These are phyloP conservation scores for Talaromyces verruculosus DNA, from an alignment of 2,329 filamentous ascomycete species.

Conservation along the genomic window DNA sequence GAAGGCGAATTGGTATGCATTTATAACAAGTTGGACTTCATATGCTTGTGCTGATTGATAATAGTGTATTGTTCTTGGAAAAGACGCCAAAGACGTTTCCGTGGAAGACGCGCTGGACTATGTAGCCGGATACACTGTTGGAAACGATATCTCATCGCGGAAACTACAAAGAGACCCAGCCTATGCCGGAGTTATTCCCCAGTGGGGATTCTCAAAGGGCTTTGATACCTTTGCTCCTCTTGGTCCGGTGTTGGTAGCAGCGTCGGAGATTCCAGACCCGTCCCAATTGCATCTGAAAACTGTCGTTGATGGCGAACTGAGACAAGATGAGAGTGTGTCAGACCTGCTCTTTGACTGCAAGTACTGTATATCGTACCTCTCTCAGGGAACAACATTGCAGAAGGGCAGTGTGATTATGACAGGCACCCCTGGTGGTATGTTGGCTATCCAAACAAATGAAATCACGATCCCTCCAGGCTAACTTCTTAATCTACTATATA, in stretches of 20 bases:
- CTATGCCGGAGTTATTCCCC: slow-evolving; percentile 47
- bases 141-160: slow-evolving; percentile 67
- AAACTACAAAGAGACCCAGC: slow-evolving; percentile 65
- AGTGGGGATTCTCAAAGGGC: slow-evolving; percentile 66
- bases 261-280: slow-evolving; percentile 5
- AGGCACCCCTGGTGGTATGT: slow-evolving; percentile 28
- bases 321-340: slow-evolving; percentile 29
- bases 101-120: slow-evolving; percentile 56
- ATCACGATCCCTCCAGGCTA: neutral
- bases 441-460: neutral
- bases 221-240: slow-evolving; percentile 68
- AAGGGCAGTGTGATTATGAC: slow-evolving; percentile 35
- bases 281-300: slow-evolving; percentile 18
- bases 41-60: neutral
- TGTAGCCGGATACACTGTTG: slow-evolving; percentile 66
- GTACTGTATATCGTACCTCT: slow-evolving; percentile 30
- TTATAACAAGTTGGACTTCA: too few relatives aligned
- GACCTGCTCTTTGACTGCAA: slow-evolving; percentile 52
- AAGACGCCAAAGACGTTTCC: slow-evolving; percentile 38
- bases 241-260: slow-evolving; percentile 47
- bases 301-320: slow-evolving; percentile 20
- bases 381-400: slow-evolving; percentile 31
- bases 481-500: neutral
- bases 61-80: slow-evolving; percentile 29
- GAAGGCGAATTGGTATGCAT: slow-evolving; percentile 67